Evolutionary conservation across 108 stramenopile species (phyloP).

Genomic region (Nitzschia inconspicua): DNA sequence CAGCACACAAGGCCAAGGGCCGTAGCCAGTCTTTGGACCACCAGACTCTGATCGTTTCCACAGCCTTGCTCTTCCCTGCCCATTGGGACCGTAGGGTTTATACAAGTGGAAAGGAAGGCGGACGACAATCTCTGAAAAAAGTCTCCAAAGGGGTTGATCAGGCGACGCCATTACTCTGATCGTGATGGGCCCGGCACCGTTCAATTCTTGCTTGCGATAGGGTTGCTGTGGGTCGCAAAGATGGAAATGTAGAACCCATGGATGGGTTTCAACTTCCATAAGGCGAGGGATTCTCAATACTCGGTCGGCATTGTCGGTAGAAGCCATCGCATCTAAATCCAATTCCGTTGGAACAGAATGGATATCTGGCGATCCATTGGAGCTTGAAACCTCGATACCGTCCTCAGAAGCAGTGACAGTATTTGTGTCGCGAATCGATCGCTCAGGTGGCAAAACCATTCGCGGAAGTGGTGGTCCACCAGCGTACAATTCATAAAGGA

Average conservation of each 20-base stretch:
- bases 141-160: conserved; percentile 78
- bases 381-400: conserved; percentile 15
- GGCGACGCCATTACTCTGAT: conserved; percentile 79
- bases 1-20: conserved; percentile 72
- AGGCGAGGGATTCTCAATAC: conserved; percentile 50
- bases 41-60: conserved; percentile 57
- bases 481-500: conserved; percentile 81
- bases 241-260: conserved; percentile 78
- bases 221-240: conserved; percentile 83
- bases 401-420: conserved; percentile 2
- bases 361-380: neutral
- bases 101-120: conserved; percentile 60
- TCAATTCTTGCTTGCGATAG: conserved; percentile 66
- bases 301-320: conserved; percentile 12
- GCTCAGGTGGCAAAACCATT: conserved; percentile 48
- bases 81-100: conserved; percentile 50
- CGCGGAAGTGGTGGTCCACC: conserved; percentile 88
- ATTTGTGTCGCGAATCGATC: conserved; percentile 7
- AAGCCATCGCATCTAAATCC: conserved; percentile 25
- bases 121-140: conserved; percentile 65
- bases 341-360: conserved; percentile 8
- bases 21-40: conserved; percentile 50
- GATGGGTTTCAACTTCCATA: conserved; percentile 69
- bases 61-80: conserved; percentile 63
- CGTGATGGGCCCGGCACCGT: conserved; percentile 58